Base-by-base conservation (phyloP, 2,329 filamentous ascomycete species). In the Exophiala bonariae region DNA sequence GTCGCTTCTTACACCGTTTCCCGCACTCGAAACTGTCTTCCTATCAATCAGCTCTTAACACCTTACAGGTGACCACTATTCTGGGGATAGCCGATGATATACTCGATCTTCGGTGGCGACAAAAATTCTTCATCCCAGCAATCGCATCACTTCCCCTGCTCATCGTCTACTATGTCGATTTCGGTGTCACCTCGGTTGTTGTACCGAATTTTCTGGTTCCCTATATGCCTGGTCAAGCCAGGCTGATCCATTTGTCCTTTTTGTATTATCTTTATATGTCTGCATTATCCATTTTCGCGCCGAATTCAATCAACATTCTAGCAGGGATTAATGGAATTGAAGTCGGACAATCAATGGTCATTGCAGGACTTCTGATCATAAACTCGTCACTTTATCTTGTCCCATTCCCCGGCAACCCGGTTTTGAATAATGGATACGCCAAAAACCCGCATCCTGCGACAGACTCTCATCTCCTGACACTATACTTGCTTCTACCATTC, bases 301-400 rank as follows among this genome's bases (percentile, higher is more conserved):
- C 93, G 5, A 97, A 99, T 73, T 90, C 89, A 68, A 99, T 99
- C 80, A 99, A 99, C 75, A 99, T 99, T 72, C 77, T 99, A n/a
- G 93, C 93, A 0, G 93, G 93, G n/a, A 89, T 99, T 69, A 99
- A 99, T 68, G 93, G 93, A 45, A 93, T 99, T 66, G 93, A 99
- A 68, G 93, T 97, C 45, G 83, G 87, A 9, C 93, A 99, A 71
- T 96, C 90, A 50, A 76, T 99, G 54, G 87, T 96, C 55, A 89
- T 99, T 64, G 92, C 91, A 19, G 68, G 83, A 43, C 79, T 97
- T 41, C 81, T 99, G 57, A 81, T 86, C 50, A 72, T 89, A 65
- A 99, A 99, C 72, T 93, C 97, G 67, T 75, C 80, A 42, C 78
- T 97, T 55, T 99, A 97, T 70, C 81, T 97, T 40, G 70, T 77